phyloP scores from a whole-genome alignment of 2,329 filamentous ascomycete genomes.

The Colletotrichum lini region DNA sequence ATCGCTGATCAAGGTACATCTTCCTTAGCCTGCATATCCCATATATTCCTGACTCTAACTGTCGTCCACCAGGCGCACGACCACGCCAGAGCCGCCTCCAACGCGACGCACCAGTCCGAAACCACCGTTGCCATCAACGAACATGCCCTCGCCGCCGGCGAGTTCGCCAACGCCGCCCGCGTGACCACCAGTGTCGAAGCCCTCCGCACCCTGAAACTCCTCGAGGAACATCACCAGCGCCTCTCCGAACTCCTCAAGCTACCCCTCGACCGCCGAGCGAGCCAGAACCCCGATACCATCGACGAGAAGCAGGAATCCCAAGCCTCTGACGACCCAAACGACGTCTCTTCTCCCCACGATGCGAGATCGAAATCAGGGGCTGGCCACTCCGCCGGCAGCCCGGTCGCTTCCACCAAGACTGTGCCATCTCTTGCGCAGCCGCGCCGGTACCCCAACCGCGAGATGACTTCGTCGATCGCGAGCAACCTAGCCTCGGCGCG shows the following conservation, averaged over 20 bases:
- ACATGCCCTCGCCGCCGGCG: constrained; percentile 88
- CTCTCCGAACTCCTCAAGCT: constrained; percentile 86
- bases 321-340: constrained; percentile 22
- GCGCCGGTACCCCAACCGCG: constrained; percentile 72
- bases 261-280: constrained; percentile 68
- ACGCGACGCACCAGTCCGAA: constrained; percentile 80
- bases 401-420: constrained; percentile 46
- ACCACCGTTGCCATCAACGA: constrained; percentile 88
- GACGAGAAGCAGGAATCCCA: constrained; percentile 55
- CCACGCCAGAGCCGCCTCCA: constrained; percentile 87
- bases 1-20: constrained; percentile 74
- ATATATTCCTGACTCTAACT: constrained; percentile 16
- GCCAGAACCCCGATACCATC: constrained; percentile 51
- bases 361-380: constrained; percentile 44
- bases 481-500: constrained; percentile 89
- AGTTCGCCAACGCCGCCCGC: constrained; percentile 88
- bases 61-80: constrained; percentile 79
- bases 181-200: constrained; percentile 80
- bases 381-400: constrained; percentile 41
- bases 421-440: constrained; percentile 56
- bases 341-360: constrained; percentile 18
- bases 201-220: constrained; percentile 83
- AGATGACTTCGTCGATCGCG: constrained; percentile 86
- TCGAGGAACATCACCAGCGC: constrained; percentile 89
- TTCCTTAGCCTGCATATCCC: constrained; percentile 44